Evolutionary conservation across 2,329 filamentous ascomycete genomes (phyloP).

Genomic region (Alternaria incomplexa): DNA sequence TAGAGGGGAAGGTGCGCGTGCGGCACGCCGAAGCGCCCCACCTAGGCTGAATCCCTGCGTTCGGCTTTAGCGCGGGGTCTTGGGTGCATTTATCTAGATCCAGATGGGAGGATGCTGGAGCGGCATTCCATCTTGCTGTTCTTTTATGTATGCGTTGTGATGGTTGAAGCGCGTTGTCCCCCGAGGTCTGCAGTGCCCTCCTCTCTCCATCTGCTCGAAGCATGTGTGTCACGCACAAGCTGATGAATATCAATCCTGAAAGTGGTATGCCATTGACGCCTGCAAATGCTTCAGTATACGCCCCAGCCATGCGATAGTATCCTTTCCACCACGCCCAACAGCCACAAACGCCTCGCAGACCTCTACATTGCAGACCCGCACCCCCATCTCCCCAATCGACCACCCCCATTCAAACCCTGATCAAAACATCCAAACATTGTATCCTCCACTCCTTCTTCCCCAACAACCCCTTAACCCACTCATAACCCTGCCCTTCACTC

Average conservation of each 20-base stretch:
- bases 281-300: constrained; percentile 28
- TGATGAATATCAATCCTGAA: neutral
- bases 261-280: constrained; percentile 18
- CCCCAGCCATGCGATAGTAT: constrained; percentile 25
- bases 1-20: constrained; percentile 26
- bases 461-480: constrained; percentile 83
- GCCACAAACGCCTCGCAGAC: neutral
- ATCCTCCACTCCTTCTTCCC: constrained; percentile 88
- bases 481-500: constrained; percentile 68
- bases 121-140: too few species aligned
- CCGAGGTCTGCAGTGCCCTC: neutral
- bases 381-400: neutral
- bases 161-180: too few species aligned
- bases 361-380: neutral
- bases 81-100: neutral
- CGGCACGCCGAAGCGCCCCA: constrained; percentile 17
- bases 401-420: constrained; percentile 61
- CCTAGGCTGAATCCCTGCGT: constrained; percentile 17
- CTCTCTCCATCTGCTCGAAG: neutral
- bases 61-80: constrained; percentile 18
- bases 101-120: neutral
- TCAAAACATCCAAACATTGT: constrained; percentile 87
- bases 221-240: neutral
- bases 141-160: too few species aligned
- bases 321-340: neutral